These are phyloP conservation scores for Marasmius fiardii DNA, from an alignment of 1,284 basidiomycete genomes.

Conservation along the genomic window DNA sequence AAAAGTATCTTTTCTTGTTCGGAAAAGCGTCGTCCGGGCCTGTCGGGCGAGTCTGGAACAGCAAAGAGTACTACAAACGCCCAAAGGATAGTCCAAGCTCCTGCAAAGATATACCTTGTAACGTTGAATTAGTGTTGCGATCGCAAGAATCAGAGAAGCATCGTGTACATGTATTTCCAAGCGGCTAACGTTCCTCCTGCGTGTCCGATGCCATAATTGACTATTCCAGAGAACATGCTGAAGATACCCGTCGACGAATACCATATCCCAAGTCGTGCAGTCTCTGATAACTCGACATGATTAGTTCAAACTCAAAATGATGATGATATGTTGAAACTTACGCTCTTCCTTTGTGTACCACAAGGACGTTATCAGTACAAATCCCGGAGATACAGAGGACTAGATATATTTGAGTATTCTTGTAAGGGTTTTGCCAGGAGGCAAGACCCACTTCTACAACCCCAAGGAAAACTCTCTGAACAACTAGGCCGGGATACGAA, in stretches of 20 bases:
- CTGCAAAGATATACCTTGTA: conserved; percentile 13
- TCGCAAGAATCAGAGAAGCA: neutral
- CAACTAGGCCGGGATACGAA: conserved; percentile 6
- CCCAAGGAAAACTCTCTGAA: conserved; percentile 12
- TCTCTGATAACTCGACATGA: conserved; percentile 1
- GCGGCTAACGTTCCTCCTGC: conserved; percentile 7
- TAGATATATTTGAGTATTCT: neutral
- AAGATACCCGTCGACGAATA: conserved; percentile 12
- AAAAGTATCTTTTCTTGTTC: conserved; percentile 10
- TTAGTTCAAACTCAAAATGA: no score
- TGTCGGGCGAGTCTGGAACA: conserved; percentile 10
- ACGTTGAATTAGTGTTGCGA: neutral
- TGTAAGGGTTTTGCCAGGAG: neutral
- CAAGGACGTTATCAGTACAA: conserved; percentile 9
- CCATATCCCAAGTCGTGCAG: conserved; percentile 10
- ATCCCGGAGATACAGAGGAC: conserved; percentile 12
- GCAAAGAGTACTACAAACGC: conserved; percentile 8
- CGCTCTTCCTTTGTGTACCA: conserved; percentile 14
- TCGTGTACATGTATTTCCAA: conserved; percentile 17
- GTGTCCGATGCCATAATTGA: conserved; percentile 14
- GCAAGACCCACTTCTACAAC: conserved; percentile 4
- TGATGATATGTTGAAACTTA: no score
- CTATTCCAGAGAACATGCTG: conserved; percentile 12
- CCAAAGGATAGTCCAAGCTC: conserved; percentile 11
- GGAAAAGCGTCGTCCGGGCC: conserved; percentile 8